Conservation (phyloP, 108 stramenopile species). For the Cyclotella atomus region DNA sequence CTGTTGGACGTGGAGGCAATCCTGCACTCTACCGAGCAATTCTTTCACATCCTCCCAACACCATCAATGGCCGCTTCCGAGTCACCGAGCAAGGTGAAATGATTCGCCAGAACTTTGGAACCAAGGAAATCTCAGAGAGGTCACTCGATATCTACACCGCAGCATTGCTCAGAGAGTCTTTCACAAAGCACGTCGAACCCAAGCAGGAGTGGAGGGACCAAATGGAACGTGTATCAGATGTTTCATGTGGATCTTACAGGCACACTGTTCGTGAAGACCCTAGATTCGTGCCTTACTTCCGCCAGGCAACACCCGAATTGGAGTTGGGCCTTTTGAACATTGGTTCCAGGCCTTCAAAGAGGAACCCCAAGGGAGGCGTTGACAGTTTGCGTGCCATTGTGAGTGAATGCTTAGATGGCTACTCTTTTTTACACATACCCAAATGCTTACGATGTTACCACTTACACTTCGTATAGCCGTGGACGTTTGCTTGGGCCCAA, state of each 20-base stretch:
- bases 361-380: conserved; percentile 95
- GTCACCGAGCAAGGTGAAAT: conserved; percentile 99
- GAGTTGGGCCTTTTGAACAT: conserved; percentile 93
- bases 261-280: conserved; percentile 87
- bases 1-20: conserved; percentile 97
- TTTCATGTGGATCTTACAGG: conserved; percentile 86
- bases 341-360: conserved; percentile 94
- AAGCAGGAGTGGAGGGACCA: conserved; percentile 76
- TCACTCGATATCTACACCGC: conserved; percentile 97
- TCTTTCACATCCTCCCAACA: conserved; percentile 93
- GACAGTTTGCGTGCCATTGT: conserved; percentile 95
- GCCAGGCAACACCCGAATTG: conserved; percentile 96
- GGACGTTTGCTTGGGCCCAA: conserved; percentile 99
- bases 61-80: conserved; percentile 97
- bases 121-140: conserved; percentile 85
- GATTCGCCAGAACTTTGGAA: conserved; percentile 98
- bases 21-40: conserved; percentile 90
- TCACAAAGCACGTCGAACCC: conserved; percentile 76
- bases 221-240: conserved; percentile 84
- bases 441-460: too few species aligned
- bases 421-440: too few species aligned
- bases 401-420: too few species aligned
- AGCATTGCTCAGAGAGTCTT: conserved; percentile 88
- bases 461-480: too few species aligned
- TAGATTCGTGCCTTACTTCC: conserved; percentile 96